phyloP scores from a whole-genome alignment of 2,329 filamentous ascomycete genomes.

The Aspergillus aculeatinus region DNA sequence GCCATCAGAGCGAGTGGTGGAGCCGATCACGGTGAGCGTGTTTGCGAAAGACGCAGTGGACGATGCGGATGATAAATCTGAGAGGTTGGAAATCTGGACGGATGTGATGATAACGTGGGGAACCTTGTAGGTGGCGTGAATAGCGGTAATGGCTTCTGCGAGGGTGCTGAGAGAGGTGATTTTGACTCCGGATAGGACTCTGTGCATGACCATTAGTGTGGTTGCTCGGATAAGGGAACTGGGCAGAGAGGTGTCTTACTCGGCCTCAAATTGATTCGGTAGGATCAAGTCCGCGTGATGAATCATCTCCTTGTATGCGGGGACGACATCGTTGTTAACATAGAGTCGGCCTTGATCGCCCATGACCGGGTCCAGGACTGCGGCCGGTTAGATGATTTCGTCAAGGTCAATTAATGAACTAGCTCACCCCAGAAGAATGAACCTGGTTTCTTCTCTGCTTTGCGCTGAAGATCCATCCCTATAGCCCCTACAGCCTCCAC shows the following conservation, averaged over 20 bases:
- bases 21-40: constrained; percentile 71
- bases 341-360: constrained; percentile 92
- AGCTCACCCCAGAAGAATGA: constrained; percentile 80
- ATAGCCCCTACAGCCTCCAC: constrained; percentile 84
- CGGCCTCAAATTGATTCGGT: constrained; percentile 96
- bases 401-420: neutral
- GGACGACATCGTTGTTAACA: constrained; percentile 86
- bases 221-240: neutral
- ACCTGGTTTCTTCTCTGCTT: constrained; percentile 62
- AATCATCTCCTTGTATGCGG: constrained; percentile 74
- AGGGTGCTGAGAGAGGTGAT: constrained; percentile 75
- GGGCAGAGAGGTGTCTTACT: constrained; percentile 57
- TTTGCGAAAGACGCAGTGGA: constrained; percentile 37
- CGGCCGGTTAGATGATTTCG: constrained; percentile 7
- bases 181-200: constrained; percentile 78
- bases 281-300: constrained; percentile 81
- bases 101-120: constrained; percentile 94
- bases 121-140: constrained; percentile 73
- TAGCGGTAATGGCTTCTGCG: constrained; percentile 68
- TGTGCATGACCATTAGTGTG: constrained; percentile 37
- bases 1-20: constrained; percentile 63
- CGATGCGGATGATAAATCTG: constrained; percentile 33
- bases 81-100: constrained; percentile 62
- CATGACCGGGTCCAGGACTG: constrained; percentile 95
- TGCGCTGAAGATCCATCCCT: constrained; percentile 72